phyloP scores from a whole-genome alignment of 441 rosid species.

The Isatis lusitanica region DNA sequence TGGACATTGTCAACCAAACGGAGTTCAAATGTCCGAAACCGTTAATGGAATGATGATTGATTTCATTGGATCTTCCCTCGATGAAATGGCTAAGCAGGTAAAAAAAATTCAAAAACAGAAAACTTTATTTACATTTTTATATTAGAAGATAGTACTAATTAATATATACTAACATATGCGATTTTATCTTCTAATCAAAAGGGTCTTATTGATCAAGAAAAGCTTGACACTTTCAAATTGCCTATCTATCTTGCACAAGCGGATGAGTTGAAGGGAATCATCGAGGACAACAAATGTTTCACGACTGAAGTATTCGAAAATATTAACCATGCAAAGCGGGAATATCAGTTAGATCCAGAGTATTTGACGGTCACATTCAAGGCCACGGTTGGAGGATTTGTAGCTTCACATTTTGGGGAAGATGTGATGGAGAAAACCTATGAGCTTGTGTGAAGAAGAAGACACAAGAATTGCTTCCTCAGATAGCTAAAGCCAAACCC shows the following conservation, averaged over 20 bases:
- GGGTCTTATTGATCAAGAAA: constrained; percentile 1
- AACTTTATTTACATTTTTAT: not conserved
- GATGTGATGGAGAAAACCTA: constrained; percentile 9
- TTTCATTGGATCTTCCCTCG: not conserved
- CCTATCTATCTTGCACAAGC: not conserved
- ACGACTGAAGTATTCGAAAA: not conserved
- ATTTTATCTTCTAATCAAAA: not conserved
- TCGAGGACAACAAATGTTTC: not conserved
- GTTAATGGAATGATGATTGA: constrained; percentile 2
- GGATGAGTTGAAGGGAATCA: constrained; percentile 1
- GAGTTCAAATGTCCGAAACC: constrained; percentile 24
- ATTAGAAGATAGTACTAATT: not conserved
- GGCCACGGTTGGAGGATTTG: not conserved
- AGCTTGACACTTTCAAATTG: not conserved
- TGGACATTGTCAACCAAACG: constrained; percentile 37
- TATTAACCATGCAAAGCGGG: not conserved
- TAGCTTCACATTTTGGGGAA: not conserved
- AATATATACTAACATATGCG: not conserved
- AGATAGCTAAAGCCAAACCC: not conserved
- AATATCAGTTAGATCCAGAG: not conserved
- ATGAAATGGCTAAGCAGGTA: constrained; percentile 2
- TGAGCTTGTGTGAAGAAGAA: not conserved
- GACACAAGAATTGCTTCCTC: not conserved
- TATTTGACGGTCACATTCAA: not conserved
- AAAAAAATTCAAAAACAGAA: not conserved